Evolutionary conservation across 148 eudicot genomes (phyloP).

Genomic region (Agrostemma githago): DNA sequence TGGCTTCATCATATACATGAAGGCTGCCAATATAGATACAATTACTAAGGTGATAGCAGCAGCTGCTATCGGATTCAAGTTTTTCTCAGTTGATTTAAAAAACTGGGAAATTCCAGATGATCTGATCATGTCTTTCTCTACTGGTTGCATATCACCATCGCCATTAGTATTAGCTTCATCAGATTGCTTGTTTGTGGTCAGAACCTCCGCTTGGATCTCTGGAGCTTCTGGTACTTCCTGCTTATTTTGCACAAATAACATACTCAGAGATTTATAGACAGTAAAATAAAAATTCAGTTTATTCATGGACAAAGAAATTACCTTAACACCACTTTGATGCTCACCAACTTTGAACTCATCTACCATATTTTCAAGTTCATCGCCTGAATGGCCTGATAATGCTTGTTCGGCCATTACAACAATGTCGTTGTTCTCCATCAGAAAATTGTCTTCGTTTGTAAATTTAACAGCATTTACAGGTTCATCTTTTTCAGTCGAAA

Average conservation of each 20-base stretch:
- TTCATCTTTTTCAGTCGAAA: not conserved
- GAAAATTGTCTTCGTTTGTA: not conserved
- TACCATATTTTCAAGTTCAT: constrained; percentile 13
- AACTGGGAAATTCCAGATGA: constrained; percentile 6
- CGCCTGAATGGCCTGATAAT: not conserved
- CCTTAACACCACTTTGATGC: not conserved
- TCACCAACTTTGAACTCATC: constrained; percentile 17
- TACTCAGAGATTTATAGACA: not conserved
- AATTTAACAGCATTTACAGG: not conserved
- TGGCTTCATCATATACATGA: constrained; percentile 28
- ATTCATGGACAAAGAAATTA: not conserved
- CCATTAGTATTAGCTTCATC: not conserved
- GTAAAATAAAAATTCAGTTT: not conserved
- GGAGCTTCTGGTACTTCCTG: not conserved
- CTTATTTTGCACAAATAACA: not conserved
- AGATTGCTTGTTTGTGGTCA: not conserved
- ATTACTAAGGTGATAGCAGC: constrained; percentile 18
- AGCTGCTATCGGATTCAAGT: not conserved
- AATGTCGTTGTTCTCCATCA: not conserved
- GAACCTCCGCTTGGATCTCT: constrained; percentile 1
- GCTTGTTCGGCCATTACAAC: not conserved
- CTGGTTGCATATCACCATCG: not conserved
- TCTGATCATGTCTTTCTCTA: not conserved
- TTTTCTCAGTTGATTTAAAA: constrained; percentile 15
- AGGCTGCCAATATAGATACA: constrained; percentile 27